Conservation (phyloP, 1,284 basidiomycete genomes). For the Leccinum idahoense region DNA sequence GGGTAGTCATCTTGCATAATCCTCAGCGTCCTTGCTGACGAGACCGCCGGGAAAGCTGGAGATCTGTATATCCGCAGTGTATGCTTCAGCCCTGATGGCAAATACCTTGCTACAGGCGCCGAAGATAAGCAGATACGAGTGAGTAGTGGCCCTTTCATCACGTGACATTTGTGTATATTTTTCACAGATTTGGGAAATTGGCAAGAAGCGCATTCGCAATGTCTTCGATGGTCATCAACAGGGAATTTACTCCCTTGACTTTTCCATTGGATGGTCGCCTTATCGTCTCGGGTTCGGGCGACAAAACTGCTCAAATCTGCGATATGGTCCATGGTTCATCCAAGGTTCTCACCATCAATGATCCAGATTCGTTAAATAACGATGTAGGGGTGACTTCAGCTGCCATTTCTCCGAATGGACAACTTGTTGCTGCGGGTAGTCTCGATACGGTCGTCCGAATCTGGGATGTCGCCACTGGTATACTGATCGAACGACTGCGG, state of each 20-base stretch:
- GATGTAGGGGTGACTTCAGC: constrained; percentile 80
- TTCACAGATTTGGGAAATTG: constrained; percentile 80
- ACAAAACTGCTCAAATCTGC: constrained; percentile 89
- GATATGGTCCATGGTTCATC: constrained; percentile 65
- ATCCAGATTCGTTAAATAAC: constrained; percentile 47
- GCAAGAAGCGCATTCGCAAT: constrained; percentile 63
- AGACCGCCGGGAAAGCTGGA: constrained; percentile 56
- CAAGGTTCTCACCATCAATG: constrained; percentile 56
- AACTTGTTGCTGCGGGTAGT: constrained; percentile 77
- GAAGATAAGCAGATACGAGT: constrained; percentile 82
- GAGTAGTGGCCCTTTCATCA: constrained; percentile 27
- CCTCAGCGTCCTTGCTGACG: constrained; percentile 64
- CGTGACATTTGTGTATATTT: constrained; percentile 10
- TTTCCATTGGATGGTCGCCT: constrained; percentile 77
- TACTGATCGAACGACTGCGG: constrained; percentile 69
- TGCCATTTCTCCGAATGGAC: constrained; percentile 77
- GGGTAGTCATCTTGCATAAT: constrained; percentile 12
- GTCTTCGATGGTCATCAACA: constrained; percentile 83
- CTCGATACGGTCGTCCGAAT: constrained; percentile 83
- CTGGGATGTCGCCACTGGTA: constrained; percentile 77
- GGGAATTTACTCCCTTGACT: constrained; percentile 90
- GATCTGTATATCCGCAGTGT: constrained; percentile 84
- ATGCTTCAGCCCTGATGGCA: constrained; percentile 81
- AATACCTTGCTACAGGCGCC: constrained; percentile 76
- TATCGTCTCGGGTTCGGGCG: constrained; percentile 86